Evolutionary conservation across 306 rosid genomes (phyloP).

Genomic region (Pyrus bretschneideri): DNA sequence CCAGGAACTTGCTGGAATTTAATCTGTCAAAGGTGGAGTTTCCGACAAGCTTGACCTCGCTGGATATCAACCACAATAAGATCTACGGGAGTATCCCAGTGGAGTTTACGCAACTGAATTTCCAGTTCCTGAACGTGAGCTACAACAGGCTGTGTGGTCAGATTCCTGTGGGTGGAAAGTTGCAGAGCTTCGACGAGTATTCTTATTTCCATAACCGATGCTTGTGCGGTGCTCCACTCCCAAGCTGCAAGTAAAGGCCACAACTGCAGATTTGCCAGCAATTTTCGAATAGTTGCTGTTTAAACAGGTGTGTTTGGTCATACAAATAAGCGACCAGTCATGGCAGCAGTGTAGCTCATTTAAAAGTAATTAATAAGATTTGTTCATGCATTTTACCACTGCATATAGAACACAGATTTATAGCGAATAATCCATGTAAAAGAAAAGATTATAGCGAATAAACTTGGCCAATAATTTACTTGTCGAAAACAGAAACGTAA

Average conservation of each 20-base stretch:
- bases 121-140: constrained; percentile 53
- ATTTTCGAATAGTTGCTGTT: neutral
- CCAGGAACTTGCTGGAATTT: constrained; percentile 51
- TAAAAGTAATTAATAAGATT: neutral
- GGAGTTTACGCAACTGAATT: constrained; percentile 30
- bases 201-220: constrained; percentile 51
- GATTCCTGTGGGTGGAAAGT: constrained; percentile 53
- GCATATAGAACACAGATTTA: neutral
- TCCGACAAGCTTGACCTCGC: constrained; percentile 28
- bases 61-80: constrained; percentile 58
- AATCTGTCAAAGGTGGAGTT: constrained; percentile 38
- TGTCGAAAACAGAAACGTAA: neutral
- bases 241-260: constrained; percentile 25
- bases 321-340: neutral
- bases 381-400: neutral
- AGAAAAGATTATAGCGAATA: neutral
- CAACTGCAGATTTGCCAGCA: neutral
- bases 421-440: neutral
- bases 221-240: constrained; percentile 39
- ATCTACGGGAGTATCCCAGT: constrained; percentile 45
- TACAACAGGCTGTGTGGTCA: constrained; percentile 59
- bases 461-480: neutral
- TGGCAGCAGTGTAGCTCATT: neutral
- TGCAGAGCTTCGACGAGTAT: constrained; percentile 43
- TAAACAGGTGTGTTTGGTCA: neutral